Base-by-base conservation (phyloP, 805 yeast genomes). In the Metschnikowia dekortorum region DNA sequence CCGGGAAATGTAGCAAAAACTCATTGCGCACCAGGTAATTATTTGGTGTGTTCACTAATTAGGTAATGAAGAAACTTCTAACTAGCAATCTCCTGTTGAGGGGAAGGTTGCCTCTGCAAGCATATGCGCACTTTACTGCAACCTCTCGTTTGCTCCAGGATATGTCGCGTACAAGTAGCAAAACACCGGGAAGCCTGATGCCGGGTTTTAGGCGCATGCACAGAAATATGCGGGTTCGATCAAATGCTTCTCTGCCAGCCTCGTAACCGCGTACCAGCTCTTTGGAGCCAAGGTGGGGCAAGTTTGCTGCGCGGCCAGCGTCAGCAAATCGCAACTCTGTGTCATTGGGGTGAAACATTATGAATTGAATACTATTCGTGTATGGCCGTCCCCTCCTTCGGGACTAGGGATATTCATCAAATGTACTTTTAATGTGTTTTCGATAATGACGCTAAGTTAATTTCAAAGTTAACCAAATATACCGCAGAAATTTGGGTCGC, bases 221-320 rank as follows among this genome's bases (percentile, higher is more conserved):
- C 43, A 39, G 43, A 29, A 39, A 29, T 39, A 39, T 29, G 43
- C 43, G 43, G 43, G 43, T 22, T 14, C 32, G 32, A 39, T 39
- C 43, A 39, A 39, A 39, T 39, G 34, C 43, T 39, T 39, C 43
- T 28, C 43, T 39, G 43, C 43, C 26, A 29, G 43, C 43, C 14
- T 39, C 32, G 5, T 39, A 26, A 30, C 16, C 14, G 34, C 30
- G 43, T 30, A 39, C 34, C n/a, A 22, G 32, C 32, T 13, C 42
- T 6, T 18, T 13, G 29, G 42, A 22, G 14, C 13, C 26, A 26
- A 29, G 30, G 30, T 39, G 41, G n/a, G 43, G 34, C 26, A 39
- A 30, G 26, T 29, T 39, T 39, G 43, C 43, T 29, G 26, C 22
- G 34, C 34, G 16, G 14, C 30, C 26, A 10, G 33, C 13, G 43